Conservation (phyloP, 306 rosid genomes). For the Prunus fruticosa region DNA sequence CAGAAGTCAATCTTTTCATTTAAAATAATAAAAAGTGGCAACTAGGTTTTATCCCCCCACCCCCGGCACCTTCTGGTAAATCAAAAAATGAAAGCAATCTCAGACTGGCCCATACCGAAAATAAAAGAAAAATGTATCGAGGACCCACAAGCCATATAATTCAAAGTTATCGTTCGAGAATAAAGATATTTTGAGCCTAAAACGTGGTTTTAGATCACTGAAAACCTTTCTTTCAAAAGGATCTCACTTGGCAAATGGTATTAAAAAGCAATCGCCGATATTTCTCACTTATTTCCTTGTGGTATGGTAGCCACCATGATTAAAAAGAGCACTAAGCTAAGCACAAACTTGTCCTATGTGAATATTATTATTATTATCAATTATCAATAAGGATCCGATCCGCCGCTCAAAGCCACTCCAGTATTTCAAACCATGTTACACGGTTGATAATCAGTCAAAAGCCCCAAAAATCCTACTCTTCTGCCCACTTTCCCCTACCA, state of each 20-base stretch:
- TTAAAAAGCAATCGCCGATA: neutral
- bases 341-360: neutral
- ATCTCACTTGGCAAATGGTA: slow-evolving; percentile 11
- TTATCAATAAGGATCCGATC: neutral
- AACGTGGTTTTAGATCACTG: neutral
- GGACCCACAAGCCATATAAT: neutral
- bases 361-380: no score
- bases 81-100: no score
- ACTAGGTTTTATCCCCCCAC: neutral
- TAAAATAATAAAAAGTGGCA: neutral
- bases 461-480: neutral
- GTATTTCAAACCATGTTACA: no score
- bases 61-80: neutral
- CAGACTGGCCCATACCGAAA: rapidly evolving
- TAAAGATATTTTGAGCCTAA: neutral
- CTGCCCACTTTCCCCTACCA: neutral
- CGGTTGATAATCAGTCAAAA: neutral
- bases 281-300: neutral
- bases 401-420: neutral
- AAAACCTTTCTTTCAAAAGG: neutral
- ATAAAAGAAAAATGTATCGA: no score
- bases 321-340: slow-evolving; percentile 2
- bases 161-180: no score
- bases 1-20: neutral
- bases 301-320: neutral